A percentile compares a stretch with the other conserved stretches of the same genome.
These are phyloP conservation scores for Xylaria hypoxylon DNA, from an alignment of 2,329 filamentous ascomycete genomes.

Conservation along the genomic window DNA sequence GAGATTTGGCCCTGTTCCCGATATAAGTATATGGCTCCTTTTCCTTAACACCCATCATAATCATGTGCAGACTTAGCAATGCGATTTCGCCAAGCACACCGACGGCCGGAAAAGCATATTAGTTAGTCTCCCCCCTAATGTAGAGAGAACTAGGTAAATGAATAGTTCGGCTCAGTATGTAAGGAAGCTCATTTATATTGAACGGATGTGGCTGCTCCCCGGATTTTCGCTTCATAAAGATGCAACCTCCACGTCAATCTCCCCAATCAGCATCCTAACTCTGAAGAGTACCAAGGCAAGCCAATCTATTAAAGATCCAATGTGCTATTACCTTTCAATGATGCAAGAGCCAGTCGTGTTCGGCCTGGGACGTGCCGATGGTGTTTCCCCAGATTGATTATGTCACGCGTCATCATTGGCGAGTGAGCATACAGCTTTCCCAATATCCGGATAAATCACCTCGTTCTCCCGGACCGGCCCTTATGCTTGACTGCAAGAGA, in stretches of 20 bases:
- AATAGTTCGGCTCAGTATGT: constrained; percentile 23
- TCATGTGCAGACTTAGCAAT: neutral
- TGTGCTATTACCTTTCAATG: constrained; percentile 19
- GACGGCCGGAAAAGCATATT: neutral
- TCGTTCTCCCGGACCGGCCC: constrained; percentile 33
- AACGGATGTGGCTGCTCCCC: constrained; percentile 22
- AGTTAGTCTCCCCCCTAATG: neutral
- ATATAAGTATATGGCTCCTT: no score
- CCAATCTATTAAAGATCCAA: constrained; percentile 22
- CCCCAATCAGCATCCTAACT: constrained; percentile 11
- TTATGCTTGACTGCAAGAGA: constrained; percentile 15
- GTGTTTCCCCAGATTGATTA: constrained; percentile 29
- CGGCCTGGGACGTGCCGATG: constrained; percentile 16
- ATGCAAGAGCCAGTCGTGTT: constrained; percentile 27
- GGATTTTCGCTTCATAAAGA: constrained; percentile 31
- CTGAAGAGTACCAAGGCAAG: constrained; percentile 13
- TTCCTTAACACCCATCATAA: neutral
- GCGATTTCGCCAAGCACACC: no score
- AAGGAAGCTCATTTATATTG: constrained; percentile 21
- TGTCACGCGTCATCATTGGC: constrained; percentile 35
- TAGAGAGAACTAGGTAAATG: neutral
- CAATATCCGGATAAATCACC: constrained; percentile 43
- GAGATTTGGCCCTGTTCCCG: no score
- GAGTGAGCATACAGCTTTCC: constrained; percentile 28
- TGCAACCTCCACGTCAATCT: constrained; percentile 19